Evolutionary conservation across 768 basidiomycete species (phyloP).

Genomic region (Amanita molliuscula): DNA sequence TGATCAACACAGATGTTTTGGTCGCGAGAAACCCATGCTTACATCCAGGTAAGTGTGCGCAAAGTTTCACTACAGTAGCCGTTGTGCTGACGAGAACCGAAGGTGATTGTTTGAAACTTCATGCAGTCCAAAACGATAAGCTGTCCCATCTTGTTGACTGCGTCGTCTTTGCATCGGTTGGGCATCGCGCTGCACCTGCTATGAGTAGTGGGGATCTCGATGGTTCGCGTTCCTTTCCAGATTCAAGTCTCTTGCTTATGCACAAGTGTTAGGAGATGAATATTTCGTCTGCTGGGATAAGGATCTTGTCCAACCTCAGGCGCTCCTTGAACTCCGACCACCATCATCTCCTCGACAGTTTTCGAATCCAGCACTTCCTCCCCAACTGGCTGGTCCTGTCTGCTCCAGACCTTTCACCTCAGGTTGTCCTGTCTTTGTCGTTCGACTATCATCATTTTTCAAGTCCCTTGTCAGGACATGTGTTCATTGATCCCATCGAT

Average conservation of each 20-base stretch:
- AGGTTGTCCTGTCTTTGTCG: too few species aligned
- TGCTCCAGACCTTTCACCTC: too few species aligned
- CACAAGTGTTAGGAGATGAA: slow-evolving; percentile 36
- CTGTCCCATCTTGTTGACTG: slow-evolving; percentile 55
- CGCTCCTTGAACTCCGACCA: too few species aligned
- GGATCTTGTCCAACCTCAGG: slow-evolving; percentile 44
- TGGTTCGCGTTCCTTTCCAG: slow-evolving; percentile 18
- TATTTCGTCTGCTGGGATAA: slow-evolving; percentile 66
- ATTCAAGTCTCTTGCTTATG: background rate
- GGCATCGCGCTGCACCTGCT: slow-evolving; percentile 51
- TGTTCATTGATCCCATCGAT: too few species aligned
- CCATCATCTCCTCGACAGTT: too few species aligned
- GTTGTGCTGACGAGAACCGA: background rate
- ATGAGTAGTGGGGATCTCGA: slow-evolving; percentile 66
- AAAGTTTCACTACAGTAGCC: background rate
- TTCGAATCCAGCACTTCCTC: too few species aligned
- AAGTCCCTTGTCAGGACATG: too few species aligned
- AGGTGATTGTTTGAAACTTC: slow-evolving; percentile 58
- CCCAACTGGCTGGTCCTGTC: too few species aligned
- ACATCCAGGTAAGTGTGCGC: slow-evolving; percentile 38
- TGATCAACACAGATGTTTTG: slow-evolving; percentile 50
- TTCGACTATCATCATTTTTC: too few species aligned
- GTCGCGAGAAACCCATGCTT: slow-evolving; percentile 63
- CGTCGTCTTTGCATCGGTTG: slow-evolving; percentile 55
- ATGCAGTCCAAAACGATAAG: slow-evolving; percentile 40